These are phyloP conservation scores for Aspergillus pseudoterreus DNA, from an alignment of 2,329 filamentous ascomycete species.

Conservation along the genomic window DNA sequence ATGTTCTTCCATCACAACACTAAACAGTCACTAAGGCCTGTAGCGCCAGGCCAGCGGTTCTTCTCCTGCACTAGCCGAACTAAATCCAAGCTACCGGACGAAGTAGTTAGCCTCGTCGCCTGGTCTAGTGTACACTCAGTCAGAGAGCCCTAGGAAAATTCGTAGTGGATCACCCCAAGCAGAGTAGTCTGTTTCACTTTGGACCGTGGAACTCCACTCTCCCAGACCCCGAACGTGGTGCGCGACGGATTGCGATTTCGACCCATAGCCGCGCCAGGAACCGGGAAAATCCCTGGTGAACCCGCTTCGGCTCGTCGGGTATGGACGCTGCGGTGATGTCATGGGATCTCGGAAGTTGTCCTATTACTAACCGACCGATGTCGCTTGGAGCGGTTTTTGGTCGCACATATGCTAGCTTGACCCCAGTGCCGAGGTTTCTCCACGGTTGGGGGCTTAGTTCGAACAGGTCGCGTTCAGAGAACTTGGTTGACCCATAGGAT, in stretches of 20 bases:
- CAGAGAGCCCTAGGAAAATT: neutral
- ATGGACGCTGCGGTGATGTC: conserved; percentile 1
- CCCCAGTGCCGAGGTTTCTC: neutral
- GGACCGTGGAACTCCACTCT: neutral
- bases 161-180: neutral
- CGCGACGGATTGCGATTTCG: neutral
- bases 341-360: conserved; percentile 1
- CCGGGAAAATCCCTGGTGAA: neutral
- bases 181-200: conserved; percentile 1
- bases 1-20: neutral
- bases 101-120: neutral
- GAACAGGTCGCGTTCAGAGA: too few relatives aligned
- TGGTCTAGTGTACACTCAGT: neutral
- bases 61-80: neutral
- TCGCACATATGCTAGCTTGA: neutral
- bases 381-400: neutral
- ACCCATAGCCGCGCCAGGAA: conserved; percentile 4
- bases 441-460: neutral
- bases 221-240: neutral
- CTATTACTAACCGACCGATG: neutral
- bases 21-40: neutral
- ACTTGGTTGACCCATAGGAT: too few relatives aligned
- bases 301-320: neutral
- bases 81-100: neutral
- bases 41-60: neutral